Conservation (phyloP, 768 basidiomycete species). For the Boletus coccyginus region DNA sequence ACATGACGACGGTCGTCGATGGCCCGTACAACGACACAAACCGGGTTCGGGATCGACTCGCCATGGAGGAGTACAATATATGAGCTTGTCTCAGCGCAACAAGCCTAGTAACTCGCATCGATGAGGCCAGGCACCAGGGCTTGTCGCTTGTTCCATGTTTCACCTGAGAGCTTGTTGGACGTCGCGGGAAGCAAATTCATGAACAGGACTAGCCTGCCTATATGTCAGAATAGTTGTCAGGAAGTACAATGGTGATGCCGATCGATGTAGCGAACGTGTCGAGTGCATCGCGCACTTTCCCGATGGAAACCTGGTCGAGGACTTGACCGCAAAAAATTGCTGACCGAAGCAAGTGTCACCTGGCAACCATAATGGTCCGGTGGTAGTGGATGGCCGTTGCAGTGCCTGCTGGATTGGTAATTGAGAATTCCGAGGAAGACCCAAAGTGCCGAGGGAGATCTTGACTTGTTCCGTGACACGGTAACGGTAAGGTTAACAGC, state of each 20-base stretch:
- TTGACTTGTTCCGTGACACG: background rate
- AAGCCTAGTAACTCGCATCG: background rate
- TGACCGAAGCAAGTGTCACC: constrained; percentile 1
- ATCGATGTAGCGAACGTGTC: background rate
- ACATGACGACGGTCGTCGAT: background rate
- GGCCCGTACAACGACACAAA: background rate
- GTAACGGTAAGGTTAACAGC: background rate
- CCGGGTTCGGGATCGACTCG: background rate
- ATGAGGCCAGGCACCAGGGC: background rate
- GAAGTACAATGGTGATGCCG: background rate
- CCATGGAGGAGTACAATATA: background rate
- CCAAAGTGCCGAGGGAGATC: background rate
- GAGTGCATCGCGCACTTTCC: constrained; percentile 3
- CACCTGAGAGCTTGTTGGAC: background rate
- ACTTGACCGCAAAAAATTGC: background rate
- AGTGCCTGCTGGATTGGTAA: background rate
- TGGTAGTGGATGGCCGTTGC: background rate
- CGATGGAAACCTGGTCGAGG: background rate
- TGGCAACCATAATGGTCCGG: background rate
- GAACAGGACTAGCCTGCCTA: background rate
- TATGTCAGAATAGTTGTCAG: constrained; percentile 2
- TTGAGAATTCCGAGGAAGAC: background rate
- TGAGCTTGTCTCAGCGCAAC: background rate
- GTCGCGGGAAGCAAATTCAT: constrained; percentile 6
- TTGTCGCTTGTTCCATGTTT: constrained; percentile 9